Percentiles rank a stretch among this genome's conserved stretches.
Conservation (phyloP, 305 asterid genomes). For the Solanum hybrid region DNA sequence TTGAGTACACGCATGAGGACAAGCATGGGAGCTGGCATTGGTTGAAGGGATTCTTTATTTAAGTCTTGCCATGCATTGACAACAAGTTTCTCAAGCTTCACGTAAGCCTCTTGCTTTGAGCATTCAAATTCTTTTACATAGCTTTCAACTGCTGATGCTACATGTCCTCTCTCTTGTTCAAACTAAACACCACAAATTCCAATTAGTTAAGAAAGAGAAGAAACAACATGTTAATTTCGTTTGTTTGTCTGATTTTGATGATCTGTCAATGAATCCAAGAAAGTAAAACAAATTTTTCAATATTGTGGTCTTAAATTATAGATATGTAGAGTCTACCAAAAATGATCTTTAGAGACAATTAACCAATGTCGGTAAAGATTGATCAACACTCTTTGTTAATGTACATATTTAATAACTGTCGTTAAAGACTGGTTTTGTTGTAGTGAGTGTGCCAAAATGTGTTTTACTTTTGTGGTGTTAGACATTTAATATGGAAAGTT, state of each 20-base stretch:
- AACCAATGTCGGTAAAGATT: neutral
- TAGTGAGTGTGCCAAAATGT: neutral
- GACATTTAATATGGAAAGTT: neutral
- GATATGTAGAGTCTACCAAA: neutral
- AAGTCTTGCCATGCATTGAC: conserved; percentile 31
- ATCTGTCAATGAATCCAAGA: too few species aligned
- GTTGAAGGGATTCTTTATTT: conserved; percentile 20
- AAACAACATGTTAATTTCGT: neutral
- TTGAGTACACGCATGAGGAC: conserved; percentile 16
- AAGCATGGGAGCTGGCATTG: conserved; percentile 1
- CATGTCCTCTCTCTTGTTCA: conserved; percentile 14
- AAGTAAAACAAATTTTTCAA: too few species aligned
- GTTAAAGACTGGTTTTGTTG: neutral
- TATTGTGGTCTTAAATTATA: neutral
- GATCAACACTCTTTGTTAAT: neutral
- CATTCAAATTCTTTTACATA: conserved; percentile 20
- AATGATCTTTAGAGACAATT: neutral
- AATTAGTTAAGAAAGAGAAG: neutral
- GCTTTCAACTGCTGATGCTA: conserved; percentile 17
- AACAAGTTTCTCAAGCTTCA: conserved; percentile 3
- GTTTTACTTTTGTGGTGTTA: neutral
- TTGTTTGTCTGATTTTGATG: neutral
- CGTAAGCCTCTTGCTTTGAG: conserved; percentile 17
- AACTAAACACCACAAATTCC: neutral
- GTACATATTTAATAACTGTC: neutral